Conservation (phyloP, 2,329 filamentous ascomycete genomes). For the Arachnomyces sp. region DNA sequence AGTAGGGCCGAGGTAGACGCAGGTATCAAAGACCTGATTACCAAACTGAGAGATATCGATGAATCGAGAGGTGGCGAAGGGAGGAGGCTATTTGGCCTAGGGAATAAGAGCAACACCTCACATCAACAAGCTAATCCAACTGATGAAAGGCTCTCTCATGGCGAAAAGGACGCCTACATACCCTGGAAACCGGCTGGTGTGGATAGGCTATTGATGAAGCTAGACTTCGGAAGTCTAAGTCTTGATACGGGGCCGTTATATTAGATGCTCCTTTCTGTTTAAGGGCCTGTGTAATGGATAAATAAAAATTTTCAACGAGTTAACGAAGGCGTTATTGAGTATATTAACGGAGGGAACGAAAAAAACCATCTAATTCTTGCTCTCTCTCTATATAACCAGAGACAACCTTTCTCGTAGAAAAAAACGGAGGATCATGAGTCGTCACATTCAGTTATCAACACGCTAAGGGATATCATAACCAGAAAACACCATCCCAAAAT, state of each 20-base stretch:
- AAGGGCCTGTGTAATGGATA: no score
- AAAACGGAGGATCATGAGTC: no score
- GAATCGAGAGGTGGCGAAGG: constrained; percentile 39
- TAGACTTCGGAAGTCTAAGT: constrained; percentile 51
- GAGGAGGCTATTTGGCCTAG: constrained; percentile 26
- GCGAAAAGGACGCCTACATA: constrained; percentile 47
- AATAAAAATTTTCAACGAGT: no score
- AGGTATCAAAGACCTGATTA: constrained; percentile 55
- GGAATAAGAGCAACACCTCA: constrained; percentile 18
- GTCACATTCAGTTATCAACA: no score
- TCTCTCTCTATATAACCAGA: no score
- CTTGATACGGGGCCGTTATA: background rate
- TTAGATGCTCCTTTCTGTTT: no score
- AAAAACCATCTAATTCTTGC: no score
- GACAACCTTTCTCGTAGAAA: no score
- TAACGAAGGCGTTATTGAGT: constrained; percentile 4
- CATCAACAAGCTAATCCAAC: constrained; percentile 17
- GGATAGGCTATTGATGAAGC: constrained; percentile 81
- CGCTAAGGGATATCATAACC: no score
- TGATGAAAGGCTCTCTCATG: constrained; percentile 24
- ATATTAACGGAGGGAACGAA: constrained; percentile 2
- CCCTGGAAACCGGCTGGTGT: constrained; percentile 69
- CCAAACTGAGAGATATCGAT: constrained; percentile 54
- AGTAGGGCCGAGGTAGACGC: constrained; percentile 57
- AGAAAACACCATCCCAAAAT: no score